phyloP scores from a whole-genome alignment of 345 rosid genomes.

The Excoecaria cochinchinensis region DNA sequence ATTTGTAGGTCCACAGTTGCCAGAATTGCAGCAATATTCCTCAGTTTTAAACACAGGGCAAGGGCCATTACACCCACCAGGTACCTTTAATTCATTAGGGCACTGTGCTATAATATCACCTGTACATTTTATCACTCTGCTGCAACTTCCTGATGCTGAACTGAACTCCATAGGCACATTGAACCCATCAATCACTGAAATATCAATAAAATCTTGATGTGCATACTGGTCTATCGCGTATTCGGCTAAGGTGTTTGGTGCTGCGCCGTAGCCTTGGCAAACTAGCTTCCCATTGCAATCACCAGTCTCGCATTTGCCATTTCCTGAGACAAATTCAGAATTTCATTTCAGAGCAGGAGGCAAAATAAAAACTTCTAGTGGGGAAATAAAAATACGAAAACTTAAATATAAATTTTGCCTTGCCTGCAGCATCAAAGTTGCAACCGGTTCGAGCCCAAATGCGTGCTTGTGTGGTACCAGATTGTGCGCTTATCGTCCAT shows the following conservation, averaged over 20 bases:
- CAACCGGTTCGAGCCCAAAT: conserved; percentile 36
- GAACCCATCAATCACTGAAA: conserved; percentile 39
- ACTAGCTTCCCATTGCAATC: conserved; percentile 28
- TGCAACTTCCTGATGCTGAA: conserved; percentile 22
- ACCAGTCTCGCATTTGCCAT: conserved; percentile 23
- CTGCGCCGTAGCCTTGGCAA: conserved; percentile 30
- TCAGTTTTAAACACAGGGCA: conserved; percentile 42
- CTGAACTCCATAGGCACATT: conserved; percentile 43
- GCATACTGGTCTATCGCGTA: conserved; percentile 15
- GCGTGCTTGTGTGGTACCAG: conserved; percentile 24
- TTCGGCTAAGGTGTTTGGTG: conserved; percentile 38
- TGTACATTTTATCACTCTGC: conserved; percentile 29
- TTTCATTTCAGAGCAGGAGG: too few species aligned
- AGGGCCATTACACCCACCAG: conserved; percentile 45
- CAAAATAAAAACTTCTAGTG: too few species aligned
- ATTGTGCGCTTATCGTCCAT: conserved; percentile 17
- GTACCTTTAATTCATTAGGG: conserved; percentile 37
- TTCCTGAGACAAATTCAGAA: not conserved
- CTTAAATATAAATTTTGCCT: too few species aligned
- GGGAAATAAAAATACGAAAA: too few species aligned
- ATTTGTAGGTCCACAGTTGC: conserved; percentile 40
- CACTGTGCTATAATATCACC: conserved; percentile 40
- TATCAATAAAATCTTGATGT: conserved; percentile 34
- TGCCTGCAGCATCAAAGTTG: conserved; percentile 20
- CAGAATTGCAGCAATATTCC: conserved; percentile 45